phyloP scores from a whole-genome alignment of 1,139 yeast genomes.

The Casaregolazyma suthepensis region DNA sequence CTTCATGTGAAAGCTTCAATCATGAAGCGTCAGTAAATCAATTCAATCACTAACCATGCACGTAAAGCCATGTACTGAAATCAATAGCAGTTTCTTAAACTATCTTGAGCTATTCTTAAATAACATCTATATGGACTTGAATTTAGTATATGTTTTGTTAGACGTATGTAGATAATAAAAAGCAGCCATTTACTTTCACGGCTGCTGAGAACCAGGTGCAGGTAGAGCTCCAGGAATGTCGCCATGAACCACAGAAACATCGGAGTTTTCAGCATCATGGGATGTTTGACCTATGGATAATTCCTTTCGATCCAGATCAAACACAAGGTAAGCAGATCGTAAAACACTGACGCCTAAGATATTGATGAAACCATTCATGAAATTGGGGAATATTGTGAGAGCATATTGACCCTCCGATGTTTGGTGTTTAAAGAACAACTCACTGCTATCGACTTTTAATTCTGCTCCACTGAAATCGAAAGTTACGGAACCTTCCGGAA shows the following conservation, averaged over 20 bases:
- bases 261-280: conserved; percentile 19
- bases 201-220: too few species aligned
- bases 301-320: conserved; percentile 57
- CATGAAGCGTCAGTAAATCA: too few species aligned
- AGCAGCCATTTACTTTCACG: too few species aligned
- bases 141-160: too few species aligned
- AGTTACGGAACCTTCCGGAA: conserved; percentile 21
- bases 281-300: conserved; percentile 60
- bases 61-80: too few species aligned
- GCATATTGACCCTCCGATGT: background rate
- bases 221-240: conserved; percentile 1
- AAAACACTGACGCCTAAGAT: conserved; percentile 71
- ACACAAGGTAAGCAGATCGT: conserved; percentile 68
- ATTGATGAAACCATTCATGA: background rate
- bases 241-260: conserved; percentile 20
- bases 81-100: too few species aligned
- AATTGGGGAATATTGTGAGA: background rate
- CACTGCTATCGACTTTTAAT: conserved; percentile 40
- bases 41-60: too few species aligned
- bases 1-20: too few species aligned
- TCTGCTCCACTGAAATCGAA: conserved; percentile 38
- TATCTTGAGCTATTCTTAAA: too few species aligned
- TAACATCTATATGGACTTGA: too few species aligned
- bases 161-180: too few species aligned
- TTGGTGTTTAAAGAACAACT: conserved; percentile 23